phyloP scores from a whole-genome alignment of 768 basidiomycete species.

The Arthromyces matolae region DNA sequence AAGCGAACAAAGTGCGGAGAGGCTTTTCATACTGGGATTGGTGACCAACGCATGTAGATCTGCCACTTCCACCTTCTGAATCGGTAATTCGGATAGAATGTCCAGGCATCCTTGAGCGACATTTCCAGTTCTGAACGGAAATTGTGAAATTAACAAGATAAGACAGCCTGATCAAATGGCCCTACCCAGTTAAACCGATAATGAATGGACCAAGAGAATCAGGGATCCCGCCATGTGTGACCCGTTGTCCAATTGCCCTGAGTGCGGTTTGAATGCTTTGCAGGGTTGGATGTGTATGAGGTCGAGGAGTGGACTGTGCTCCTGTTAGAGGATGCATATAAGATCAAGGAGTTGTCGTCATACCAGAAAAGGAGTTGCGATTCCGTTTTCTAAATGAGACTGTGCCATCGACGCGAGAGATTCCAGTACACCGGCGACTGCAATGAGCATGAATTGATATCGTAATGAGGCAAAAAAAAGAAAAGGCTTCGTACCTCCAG shows the following conservation, averaged over 20 bases:
- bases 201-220: constrained; percentile 70
- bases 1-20: constrained; percentile 8
- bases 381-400: constrained; percentile 70
- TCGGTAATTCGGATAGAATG: constrained; percentile 68
- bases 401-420: constrained; percentile 77
- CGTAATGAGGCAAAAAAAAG: constrained; percentile 2
- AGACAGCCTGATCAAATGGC: neutral
- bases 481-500: constrained; percentile 61
- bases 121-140: constrained; percentile 60
- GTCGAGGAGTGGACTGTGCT: constrained; percentile 69
- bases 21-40: constrained; percentile 16
- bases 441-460: too few species aligned
- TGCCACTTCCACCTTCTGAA: constrained; percentile 49
- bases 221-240: constrained; percentile 57
- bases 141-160: too few species aligned
- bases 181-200: constrained; percentile 79
- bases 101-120: constrained; percentile 76
- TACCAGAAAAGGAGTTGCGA: constrained; percentile 82
- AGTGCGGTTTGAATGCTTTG: constrained; percentile 49
- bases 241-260: constrained; percentile 51
- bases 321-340: neutral
- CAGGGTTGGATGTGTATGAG: constrained; percentile 67
- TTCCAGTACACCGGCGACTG: constrained; percentile 84
- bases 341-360: constrained; percentile 20
- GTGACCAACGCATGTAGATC: constrained; percentile 57